Base-by-base conservation (phyloP, 345 rosid genomes). In the Punica granatum region DNA sequence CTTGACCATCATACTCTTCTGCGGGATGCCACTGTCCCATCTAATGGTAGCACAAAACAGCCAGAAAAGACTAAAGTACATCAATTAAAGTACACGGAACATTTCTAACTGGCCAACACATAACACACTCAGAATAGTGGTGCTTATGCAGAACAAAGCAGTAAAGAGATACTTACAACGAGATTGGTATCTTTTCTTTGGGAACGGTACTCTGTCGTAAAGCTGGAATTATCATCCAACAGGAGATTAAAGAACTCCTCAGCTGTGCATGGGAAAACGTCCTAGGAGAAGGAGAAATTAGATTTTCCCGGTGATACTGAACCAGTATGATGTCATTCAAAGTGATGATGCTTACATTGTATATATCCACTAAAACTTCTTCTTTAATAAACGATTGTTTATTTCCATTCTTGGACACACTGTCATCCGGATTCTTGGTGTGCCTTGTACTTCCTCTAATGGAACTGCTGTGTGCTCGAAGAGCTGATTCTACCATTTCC, bases 381-480 rank as follows among this genome's bases (percentile, higher is more conserved):
- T 91, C 96, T 78, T 88, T 89, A 84, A 83, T 72, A 78, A 89
- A 94, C 66, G 93, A 67, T 77, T 85, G 90, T 66, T 69, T 75
- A 67, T 83, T 87, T 73, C 78, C 91, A 67, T 77, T 74, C 73
- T 76, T 80, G 33, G 79, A 70, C 49, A 72, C 78, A 76, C 60
- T 76, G 66, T 84, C 91, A 74, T 83, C 85, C 30, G 82, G 87
- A 72, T 73, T 68, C 70, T 76, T 75, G 58, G 70, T 67, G 70
- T 71, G 82, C 59, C 66, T 74, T 80, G 70, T 76, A 75, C 78
- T 77, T 70, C 88, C 82, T 79, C 74, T 88, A 64, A 86, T 73
- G 68, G 99, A 94, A 75, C 95, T 91, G 78, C 99, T 91, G 51
- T 85, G 88, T 43, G 99, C 99, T 80, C 98, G 95, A 59, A 94